These are phyloP conservation scores for Ophiostoma triangulosporum DNA, from an alignment of 2,329 filamentous ascomycete species.

Conservation along the genomic window DNA sequence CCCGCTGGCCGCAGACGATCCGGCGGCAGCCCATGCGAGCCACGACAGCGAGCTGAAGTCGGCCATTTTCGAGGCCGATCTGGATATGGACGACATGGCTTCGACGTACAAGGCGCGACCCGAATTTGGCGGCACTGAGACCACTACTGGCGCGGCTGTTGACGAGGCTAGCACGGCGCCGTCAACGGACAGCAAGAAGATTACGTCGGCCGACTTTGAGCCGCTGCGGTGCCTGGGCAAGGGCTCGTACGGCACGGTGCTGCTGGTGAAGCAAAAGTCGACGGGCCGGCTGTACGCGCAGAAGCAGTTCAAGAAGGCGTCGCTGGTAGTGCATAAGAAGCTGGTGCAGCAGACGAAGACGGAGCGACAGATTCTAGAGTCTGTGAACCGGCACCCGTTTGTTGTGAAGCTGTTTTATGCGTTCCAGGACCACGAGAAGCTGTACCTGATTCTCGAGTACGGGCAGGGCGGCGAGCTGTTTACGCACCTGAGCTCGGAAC, in stretches of 20 bases:
- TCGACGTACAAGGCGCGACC: not conserved
- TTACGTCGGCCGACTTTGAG: constrained; percentile 84
- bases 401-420: constrained; percentile 97
- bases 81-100: not conserved
- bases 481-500: constrained; percentile 82
- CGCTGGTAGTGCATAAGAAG: constrained; percentile 86
- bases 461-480: constrained; percentile 95
- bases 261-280: constrained; percentile 77
- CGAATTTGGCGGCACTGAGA: not conserved
- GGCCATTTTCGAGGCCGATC: not conserved
- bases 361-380: constrained; percentile 87
- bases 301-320: constrained; percentile 98
- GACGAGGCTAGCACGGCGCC: constrained; percentile 28
- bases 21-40: constrained; percentile 5
- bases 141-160: constrained; percentile 9
- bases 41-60: not conserved
- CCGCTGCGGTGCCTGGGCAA: constrained; percentile 86
- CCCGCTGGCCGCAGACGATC: not conserved
- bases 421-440: constrained; percentile 94
- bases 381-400: constrained; percentile 90
- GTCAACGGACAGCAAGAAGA: too few relatives aligned
- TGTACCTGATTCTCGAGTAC: constrained; percentile 95
- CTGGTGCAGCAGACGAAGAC: constrained; percentile 96
- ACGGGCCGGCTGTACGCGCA: constrained; percentile 90
- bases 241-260: constrained; percentile 87